A percentile compares a stretch with the other conserved stretches of the same genome.
Evolutionary conservation across 2,329 filamentous ascomycete species (phyloP).

Genomic region (Fusarium graminum): DNA sequence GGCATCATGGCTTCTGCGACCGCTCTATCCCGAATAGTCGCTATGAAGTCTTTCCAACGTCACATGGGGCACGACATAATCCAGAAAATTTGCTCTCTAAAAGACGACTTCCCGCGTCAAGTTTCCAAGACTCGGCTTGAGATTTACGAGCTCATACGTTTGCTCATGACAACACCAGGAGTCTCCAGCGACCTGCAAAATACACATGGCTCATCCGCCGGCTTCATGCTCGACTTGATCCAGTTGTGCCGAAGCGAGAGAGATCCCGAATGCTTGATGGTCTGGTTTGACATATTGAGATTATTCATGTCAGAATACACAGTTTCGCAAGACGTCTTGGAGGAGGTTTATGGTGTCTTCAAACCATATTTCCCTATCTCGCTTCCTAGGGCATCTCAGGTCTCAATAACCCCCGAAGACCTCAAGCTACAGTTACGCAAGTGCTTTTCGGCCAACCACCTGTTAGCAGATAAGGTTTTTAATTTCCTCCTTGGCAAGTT

Average conservation of each 20-base stretch:
- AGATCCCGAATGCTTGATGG: slow-evolving; percentile 68
- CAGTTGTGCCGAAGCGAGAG: slow-evolving; percentile 67
- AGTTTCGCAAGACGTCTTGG: slow-evolving; percentile 60
- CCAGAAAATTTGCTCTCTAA: slow-evolving; percentile 62
- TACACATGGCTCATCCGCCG: slow-evolving; percentile 58
- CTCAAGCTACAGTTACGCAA: slow-evolving; percentile 66
- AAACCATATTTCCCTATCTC: slow-evolving; percentile 73
- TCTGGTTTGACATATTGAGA: slow-evolving; percentile 67
- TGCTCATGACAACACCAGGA: slow-evolving; percentile 59
- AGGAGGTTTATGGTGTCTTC: slow-evolving; percentile 67
- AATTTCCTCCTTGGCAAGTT: slow-evolving; percentile 69
- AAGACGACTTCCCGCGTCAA: slow-evolving; percentile 70
- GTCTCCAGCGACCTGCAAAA: slow-evolving; percentile 61
- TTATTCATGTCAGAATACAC: slow-evolving; percentile 61
- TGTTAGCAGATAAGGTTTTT: slow-evolving; percentile 61
- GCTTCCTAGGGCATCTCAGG: slow-evolving; percentile 63
- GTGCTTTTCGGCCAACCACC: slow-evolving; percentile 66
- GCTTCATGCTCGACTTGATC: slow-evolving; percentile 64
- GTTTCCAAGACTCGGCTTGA: slow-evolving; percentile 64
- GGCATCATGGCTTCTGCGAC: slow-evolving; percentile 67
- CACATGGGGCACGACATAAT: slow-evolving; percentile 64
- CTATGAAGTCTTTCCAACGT: slow-evolving; percentile 66
- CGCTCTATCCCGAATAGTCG: slow-evolving; percentile 63
- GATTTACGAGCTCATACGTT: slow-evolving; percentile 63
- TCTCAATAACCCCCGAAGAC: slow-evolving; percentile 67